Percentiles rank a stretch among this genome's conserved stretches.
These are phyloP conservation scores for Epichloe uncinata DNA, from an alignment of 2,329 filamentous ascomycete genomes.

Conservation along the genomic window DNA sequence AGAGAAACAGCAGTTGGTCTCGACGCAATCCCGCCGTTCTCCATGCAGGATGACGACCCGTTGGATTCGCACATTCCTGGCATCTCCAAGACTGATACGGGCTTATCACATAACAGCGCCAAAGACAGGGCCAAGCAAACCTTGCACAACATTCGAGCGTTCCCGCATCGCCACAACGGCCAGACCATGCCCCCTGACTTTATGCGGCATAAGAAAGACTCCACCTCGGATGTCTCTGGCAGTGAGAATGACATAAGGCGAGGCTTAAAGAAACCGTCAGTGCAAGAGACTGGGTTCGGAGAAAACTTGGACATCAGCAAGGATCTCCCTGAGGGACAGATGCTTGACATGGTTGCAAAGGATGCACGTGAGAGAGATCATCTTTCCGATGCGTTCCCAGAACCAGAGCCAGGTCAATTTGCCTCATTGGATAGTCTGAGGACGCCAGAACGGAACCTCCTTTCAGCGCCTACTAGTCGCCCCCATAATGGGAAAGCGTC, in stretches of 20 bases:
- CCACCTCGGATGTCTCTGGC: constrained; percentile 47
- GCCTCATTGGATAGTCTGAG: constrained; percentile 15
- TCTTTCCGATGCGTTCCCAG: constrained; percentile 18
- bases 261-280: constrained; percentile 16
- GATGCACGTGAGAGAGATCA: constrained; percentile 32
- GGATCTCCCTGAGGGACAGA: constrained; percentile 46
- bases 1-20: constrained; percentile 17
- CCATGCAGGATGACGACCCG: constrained; percentile 12
- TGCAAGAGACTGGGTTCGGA: constrained; percentile 22
- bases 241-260: constrained; percentile 34
- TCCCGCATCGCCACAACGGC: constrained; percentile 39
- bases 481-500: constrained; percentile 24
- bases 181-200: constrained; percentile 37
- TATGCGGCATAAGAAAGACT: constrained; percentile 33
- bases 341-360: constrained; percentile 45
- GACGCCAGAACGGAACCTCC: constrained; percentile 17
- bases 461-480: constrained; percentile 18
- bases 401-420: constrained; percentile 17
- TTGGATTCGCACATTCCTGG: constrained; percentile 12
- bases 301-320: constrained; percentile 35
- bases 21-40: constrained; percentile 13
- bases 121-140: constrained; percentile 48
- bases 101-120: constrained; percentile 36
- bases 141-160: constrained; percentile 40
- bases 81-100: constrained; percentile 21